Conservation (phyloP, 2,329 filamentous ascomycete species). For the Penicillium sp. region DNA sequence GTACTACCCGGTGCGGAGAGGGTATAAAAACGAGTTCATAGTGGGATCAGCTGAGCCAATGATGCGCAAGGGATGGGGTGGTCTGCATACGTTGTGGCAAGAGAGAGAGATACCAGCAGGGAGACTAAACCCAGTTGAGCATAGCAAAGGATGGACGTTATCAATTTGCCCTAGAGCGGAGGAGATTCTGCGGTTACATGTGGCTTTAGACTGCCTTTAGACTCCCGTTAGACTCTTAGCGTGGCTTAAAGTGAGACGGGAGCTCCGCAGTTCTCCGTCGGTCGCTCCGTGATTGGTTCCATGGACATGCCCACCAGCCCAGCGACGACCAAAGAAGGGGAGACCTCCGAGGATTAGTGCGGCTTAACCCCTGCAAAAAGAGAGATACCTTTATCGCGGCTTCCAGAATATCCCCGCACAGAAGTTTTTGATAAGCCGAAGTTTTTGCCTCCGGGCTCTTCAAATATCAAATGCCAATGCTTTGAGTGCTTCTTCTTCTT, state of each 20-base stretch:
- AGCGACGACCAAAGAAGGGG: background rate
- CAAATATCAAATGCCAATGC: background rate
- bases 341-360: background rate
- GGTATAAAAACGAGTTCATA: background rate
- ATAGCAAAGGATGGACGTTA: constrained; percentile 4
- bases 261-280: constrained; percentile 16
- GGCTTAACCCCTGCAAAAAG: background rate
- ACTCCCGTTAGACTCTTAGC: background rate
- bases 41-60: background rate
- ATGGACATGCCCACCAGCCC: background rate
- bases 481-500: background rate
- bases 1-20: background rate
- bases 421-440: constrained; percentile 6
- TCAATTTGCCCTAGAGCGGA: constrained; percentile 1
- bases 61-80: too few relatives aligned
- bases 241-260: constrained; percentile 10
- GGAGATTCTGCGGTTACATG: constrained; percentile 14
- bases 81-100: constrained; percentile 3
- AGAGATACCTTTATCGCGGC: constrained; percentile 10
- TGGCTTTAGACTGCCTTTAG: background rate
- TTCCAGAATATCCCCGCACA: constrained; percentile 14
- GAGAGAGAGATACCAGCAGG: background rate
- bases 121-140: background rate
- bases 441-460: background rate
- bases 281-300: constrained; percentile 10